These are phyloP conservation scores for Priceomyces carsonii DNA, from an alignment of 805 yeast species.

Conservation along the genomic window DNA sequence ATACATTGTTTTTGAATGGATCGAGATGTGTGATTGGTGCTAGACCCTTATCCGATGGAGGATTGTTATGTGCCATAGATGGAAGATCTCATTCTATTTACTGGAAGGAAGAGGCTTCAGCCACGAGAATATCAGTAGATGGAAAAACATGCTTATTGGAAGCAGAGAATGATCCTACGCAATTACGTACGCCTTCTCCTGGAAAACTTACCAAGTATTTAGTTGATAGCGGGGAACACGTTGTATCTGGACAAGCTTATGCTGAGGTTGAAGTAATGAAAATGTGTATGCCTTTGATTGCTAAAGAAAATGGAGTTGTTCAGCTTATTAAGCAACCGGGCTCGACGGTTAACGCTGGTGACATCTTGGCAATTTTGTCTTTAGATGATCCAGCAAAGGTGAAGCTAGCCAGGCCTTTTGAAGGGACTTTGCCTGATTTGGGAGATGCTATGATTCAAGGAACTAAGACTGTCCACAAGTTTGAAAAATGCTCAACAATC, in stretches of 20 bases:
- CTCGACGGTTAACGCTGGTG: constrained; percentile 95
- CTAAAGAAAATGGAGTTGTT: constrained; percentile 90
- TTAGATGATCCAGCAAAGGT: constrained; percentile 97
- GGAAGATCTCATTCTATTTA: constrained; percentile 94
- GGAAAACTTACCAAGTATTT: constrained; percentile 94
- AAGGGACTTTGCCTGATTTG: constrained; percentile 86
- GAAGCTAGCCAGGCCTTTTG: constrained; percentile 93
- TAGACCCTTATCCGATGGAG: constrained; percentile 91
- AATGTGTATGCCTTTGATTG: constrained; percentile 97
- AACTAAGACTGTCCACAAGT: constrained; percentile 78
- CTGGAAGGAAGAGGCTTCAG: constrained; percentile 97
- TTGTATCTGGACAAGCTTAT: constrained; percentile 86
- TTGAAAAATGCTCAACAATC: constrained; percentile 55
- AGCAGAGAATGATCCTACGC: constrained; percentile 97
- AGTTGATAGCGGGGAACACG: constrained; percentile 94
- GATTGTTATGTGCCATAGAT: constrained; percentile 80
- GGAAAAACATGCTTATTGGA: constrained; percentile 93
- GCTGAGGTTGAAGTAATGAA: constrained; percentile 99
- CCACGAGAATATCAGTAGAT: constrained; percentile 92
- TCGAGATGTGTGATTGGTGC: constrained; percentile 86
- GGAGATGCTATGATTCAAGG: constrained; percentile 86
- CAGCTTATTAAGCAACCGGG: constrained; percentile 98
- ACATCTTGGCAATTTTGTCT: constrained; percentile 90
- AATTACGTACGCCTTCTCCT: constrained; percentile 97
- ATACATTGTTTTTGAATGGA: constrained; percentile 91